These are phyloP conservation scores for Macrophomina pseudophaseolina DNA, from an alignment of 2,329 filamentous ascomycete genomes.

Conservation along the genomic window DNA sequence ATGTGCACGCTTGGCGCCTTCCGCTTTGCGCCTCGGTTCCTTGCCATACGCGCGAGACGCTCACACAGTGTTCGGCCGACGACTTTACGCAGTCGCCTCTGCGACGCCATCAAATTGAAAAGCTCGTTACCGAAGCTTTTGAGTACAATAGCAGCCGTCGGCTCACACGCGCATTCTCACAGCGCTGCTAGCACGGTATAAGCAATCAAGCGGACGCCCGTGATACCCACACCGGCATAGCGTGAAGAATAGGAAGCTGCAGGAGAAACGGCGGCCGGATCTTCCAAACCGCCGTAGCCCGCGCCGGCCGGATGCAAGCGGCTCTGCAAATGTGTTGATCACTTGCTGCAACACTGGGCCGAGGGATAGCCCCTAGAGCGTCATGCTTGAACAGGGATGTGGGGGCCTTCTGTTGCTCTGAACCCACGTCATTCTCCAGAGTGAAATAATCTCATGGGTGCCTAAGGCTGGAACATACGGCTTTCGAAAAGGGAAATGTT, in stretches of 20 bases:
- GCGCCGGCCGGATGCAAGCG: constrained; percentile 12
- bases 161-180: neutral
- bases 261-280: neutral
- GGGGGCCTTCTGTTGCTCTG: neutral
- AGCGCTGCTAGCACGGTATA: too few species aligned
- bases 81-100: neutral
- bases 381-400: neutral
- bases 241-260: too few species aligned
- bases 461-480: neutral
- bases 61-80: neutral
- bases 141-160: neutral
- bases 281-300: constrained; percentile 7
- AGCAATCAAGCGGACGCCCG: too few species aligned
- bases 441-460: neutral
- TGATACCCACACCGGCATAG: too few species aligned
- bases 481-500: constrained; percentile 11
- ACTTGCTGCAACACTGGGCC: neutral
- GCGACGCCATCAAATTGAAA: neutral
- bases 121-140: neutral
- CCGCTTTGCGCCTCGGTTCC: constrained; percentile 6
- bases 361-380: constrained; percentile 1
- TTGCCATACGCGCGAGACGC: neutral
- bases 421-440: neutral
- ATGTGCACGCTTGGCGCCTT: constrained; percentile 18
- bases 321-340: neutral